Evolutionary conservation across 768 basidiomycete species (phyloP).

Genomic region (Collybia sordida): DNA sequence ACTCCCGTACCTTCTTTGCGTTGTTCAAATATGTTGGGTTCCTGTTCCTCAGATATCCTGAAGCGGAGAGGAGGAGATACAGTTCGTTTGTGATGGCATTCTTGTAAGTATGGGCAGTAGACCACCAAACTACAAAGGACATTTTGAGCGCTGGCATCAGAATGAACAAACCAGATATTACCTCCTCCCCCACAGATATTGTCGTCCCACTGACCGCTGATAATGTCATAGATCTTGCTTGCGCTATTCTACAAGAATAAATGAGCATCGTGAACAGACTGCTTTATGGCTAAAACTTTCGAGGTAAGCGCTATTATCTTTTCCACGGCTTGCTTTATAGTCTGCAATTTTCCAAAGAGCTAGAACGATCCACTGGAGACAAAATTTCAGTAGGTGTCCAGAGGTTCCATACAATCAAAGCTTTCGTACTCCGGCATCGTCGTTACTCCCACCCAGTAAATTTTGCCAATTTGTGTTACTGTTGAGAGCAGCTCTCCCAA

Average conservation of each 20-base stretch:
- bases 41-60: conserved; percentile 39
- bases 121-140: conserved; percentile 50
- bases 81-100: conserved; percentile 63
- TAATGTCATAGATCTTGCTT: conserved; percentile 47
- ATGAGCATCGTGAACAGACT: neutral
- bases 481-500: conserved; percentile 42
- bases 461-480: conserved; percentile 39
- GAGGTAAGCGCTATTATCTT: conserved; percentile 26
- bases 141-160: neutral
- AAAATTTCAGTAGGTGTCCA: neutral
- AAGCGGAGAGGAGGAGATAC: conserved; percentile 50
- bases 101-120: conserved; percentile 53
- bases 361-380: conserved; percentile 51
- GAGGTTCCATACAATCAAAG: neutral
- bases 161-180: conserved; percentile 14
- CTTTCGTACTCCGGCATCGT: conserved; percentile 46
- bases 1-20: conserved; percentile 38
- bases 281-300: conserved; percentile 15
- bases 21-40: conserved; percentile 45
- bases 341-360: conserved; percentile 59
- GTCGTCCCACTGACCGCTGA: conserved; percentile 50
- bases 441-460: conserved; percentile 48
- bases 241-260: conserved; percentile 39
- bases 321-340: conserved; percentile 43
- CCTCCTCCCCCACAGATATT: conserved; percentile 50